A percentile compares a stretch with the other conserved stretches of the same genome.
These are phyloP conservation scores for Metarhizium brunneum DNA, from an alignment of 2,329 filamentous ascomycete genomes.

Conservation along the genomic window DNA sequence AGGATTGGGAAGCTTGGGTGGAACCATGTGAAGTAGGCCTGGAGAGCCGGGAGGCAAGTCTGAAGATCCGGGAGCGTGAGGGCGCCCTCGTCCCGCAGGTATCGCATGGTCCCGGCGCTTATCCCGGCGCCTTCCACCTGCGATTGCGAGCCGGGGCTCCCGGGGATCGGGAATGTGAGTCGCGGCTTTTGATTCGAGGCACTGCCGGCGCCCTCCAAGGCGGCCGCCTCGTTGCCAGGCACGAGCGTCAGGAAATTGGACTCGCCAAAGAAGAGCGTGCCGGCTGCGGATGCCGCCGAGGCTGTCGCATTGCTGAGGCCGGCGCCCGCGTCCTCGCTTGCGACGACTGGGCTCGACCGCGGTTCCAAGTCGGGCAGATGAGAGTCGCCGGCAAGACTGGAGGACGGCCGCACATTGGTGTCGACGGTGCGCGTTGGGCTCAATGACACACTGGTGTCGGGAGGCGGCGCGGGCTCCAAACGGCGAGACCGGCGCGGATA, in stretches of 20 bases:
- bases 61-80: slow-evolving; percentile 35
- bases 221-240: slow-evolving; percentile 12
- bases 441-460: slow-evolving; percentile 6
- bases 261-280: slow-evolving; percentile 27
- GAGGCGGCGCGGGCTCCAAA: slow-evolving; percentile 8
- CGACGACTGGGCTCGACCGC: background rate
- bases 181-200: slow-evolving; percentile 12
- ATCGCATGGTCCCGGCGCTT: slow-evolving; percentile 37
- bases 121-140: slow-evolving; percentile 23
- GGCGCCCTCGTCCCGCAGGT: slow-evolving; percentile 33
- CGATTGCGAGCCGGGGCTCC: slow-evolving; percentile 15
- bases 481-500: slow-evolving; percentile 15
- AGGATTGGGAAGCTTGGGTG: slow-evolving; percentile 47
- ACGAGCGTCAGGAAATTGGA: slow-evolving; percentile 29
- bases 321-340: slow-evolving; percentile 1
- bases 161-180: slow-evolving; percentile 21
- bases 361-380: slow-evolving; percentile 2
- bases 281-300: slow-evolving; percentile 12
- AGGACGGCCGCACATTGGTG: background rate
- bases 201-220: background rate
- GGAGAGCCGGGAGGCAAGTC: slow-evolving; percentile 32
- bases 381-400: slow-evolving; percentile 1
- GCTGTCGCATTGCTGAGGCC: slow-evolving; percentile 1
- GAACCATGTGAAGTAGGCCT: slow-evolving; percentile 47
- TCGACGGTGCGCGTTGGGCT: slow-evolving; percentile 4